Base-by-base conservation (phyloP, 2,329 filamentous ascomycete genomes). In the Colletotrichum gigasporum region DNA sequence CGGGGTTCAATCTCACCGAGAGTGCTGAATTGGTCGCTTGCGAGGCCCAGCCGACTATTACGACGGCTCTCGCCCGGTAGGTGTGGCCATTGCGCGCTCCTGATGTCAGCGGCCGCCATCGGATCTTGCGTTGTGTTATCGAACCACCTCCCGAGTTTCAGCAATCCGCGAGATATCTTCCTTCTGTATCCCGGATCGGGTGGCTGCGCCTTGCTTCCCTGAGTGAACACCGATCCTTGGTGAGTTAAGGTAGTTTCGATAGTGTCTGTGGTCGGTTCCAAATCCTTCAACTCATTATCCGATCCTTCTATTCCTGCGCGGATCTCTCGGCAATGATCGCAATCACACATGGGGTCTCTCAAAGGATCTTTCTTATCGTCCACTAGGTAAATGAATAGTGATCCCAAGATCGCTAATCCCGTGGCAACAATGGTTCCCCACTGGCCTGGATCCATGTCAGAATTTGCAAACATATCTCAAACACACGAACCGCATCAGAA, bases 341-440 rank as follows among this genome's bases (percentile, higher is more conserved):
- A n/a, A n/a, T n/a, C n/a, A n/a, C n/a, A n/a, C n/a, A n/a, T 20
- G 35, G 41, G 11, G 12, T 30, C 11, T 34, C 32, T 39, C 28
- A 3, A 11, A n/a, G n/a, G 34, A 16, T 50, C 59, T 20, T 69
- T 69, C 57, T 75, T 69, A 9, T 77, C 73, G 11, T 70, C 70
- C 2, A 79, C 80, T 0, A 87, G 69, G 4, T 85, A 73, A 9
- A 90, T 70, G 55, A 87, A 89, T 0, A 90, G 69, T 0, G 88
- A 90, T 0, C 88, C 87, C 0, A 89, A 53, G 1, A 83, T 79
- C 3, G 87, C 87, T 12, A 91, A 75, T 0, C 74, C 80, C 2
- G 87, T 88, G 42, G 85, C 88, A 20, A 85, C 84, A 8, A 89
- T 83, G 0, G 86, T 85, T 12, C 81, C 82, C 87, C 87, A 89